phyloP scores from a whole-genome alignment of 441 rosid genomes.

The Hura crepitans region DNA sequence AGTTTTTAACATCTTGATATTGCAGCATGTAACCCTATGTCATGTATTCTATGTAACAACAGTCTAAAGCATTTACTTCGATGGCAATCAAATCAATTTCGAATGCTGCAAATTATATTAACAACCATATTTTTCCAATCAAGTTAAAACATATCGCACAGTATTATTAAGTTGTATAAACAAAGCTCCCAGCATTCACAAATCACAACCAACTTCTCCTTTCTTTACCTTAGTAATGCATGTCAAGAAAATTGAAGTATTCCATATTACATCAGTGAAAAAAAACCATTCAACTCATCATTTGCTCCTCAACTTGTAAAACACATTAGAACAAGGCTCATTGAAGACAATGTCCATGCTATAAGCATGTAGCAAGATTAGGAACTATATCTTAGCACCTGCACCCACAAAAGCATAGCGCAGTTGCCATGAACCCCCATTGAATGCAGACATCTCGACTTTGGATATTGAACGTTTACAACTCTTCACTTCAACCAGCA shows the following conservation, averaged over 20 bases:
- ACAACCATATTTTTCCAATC: background rate
- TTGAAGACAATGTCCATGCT: conserved; percentile 9
- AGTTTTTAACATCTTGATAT: background rate
- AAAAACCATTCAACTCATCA: conserved; percentile 3
- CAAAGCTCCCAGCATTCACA: background rate
- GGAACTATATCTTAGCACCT: conserved; percentile 6
- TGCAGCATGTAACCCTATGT: background rate
- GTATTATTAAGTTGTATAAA: background rate
- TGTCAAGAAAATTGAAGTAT: conserved; percentile 10
- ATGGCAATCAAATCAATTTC: too few species aligned
- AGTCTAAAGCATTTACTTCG: too few species aligned
- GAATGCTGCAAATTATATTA: background rate
- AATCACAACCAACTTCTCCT: background rate
- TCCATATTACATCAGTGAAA: conserved; percentile 2
- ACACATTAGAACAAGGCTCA: background rate
- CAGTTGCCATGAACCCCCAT: background rate
- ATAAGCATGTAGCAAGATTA: conserved; percentile 5
- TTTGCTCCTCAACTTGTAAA: conserved; percentile 11
- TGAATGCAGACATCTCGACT: conserved; percentile 15
- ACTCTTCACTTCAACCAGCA: conserved; percentile 13
- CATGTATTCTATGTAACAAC: too few species aligned
- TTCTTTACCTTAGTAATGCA: conserved; percentile 13
- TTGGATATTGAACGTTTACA: conserved; percentile 9
- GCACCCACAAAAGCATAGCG: conserved; percentile 1
- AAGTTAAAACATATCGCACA: background rate